Conservation (phyloP, 495 filamentous ascomycete species). For the Thermothielavioides terrestris region DNA sequence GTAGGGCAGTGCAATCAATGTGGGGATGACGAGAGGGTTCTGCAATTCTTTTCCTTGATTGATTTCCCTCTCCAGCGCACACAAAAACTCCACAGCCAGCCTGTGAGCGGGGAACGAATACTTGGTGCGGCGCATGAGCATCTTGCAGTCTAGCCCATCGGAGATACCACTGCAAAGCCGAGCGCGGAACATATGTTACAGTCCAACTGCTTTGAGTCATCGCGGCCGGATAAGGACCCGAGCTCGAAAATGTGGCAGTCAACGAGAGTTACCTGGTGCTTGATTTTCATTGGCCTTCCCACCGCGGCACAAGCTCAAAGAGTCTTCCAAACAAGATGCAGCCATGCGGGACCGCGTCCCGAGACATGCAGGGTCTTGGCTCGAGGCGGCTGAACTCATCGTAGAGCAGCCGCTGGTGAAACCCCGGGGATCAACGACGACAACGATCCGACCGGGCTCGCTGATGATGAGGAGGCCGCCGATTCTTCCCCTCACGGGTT, state of each 20-base stretch:
- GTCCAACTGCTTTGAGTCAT: too few relatives aligned
- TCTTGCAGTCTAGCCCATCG: background rate
- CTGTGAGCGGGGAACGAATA: background rate
- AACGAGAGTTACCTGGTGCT: too few relatives aligned
- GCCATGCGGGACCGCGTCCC: too few relatives aligned
- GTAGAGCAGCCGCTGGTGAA: too few relatives aligned
- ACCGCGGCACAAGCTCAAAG: too few relatives aligned
- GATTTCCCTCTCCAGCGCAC: constrained; percentile 11
- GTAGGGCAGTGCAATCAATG: constrained; percentile 15
- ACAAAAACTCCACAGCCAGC: constrained; percentile 15
- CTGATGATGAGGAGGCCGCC: constrained; percentile 14
- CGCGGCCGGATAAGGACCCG: too few relatives aligned
- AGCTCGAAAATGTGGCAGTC: too few relatives aligned
- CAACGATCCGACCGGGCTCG: background rate
- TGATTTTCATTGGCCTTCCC: too few relatives aligned
- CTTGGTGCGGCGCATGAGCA: constrained; percentile 5
- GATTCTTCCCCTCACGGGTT: background rate
- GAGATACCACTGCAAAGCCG: too few relatives aligned
- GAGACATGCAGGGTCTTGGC: background rate
- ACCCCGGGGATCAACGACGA: background rate
- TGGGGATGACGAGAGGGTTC: constrained; percentile 19
- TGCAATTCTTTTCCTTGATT: constrained; percentile 17
- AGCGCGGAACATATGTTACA: too few relatives aligned
- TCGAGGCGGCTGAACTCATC: too few relatives aligned
- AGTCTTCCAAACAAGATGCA: too few relatives aligned